phyloP scores from a whole-genome alignment of 1,284 basidiomycete species.

The Fomitopsis betulina region DNA sequence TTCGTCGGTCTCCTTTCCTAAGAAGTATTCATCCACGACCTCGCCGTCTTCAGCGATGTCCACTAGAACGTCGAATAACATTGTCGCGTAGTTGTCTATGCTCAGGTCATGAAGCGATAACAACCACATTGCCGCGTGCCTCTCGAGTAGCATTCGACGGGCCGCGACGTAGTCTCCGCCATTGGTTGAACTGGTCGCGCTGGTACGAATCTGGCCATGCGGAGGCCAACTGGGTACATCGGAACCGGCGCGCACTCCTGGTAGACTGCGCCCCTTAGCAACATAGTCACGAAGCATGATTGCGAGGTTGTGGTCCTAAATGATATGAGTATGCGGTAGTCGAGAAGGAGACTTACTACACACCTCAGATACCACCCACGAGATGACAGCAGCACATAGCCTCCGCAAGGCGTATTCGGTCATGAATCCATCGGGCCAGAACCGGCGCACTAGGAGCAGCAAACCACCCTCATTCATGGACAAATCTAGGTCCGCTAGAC shows the following conservation, averaged over 20 bases:
- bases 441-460: conserved; percentile 54
- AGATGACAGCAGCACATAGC: conserved; percentile 47
- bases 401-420: conserved; percentile 62
- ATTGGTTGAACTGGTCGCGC: conserved; percentile 41
- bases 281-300: conserved; percentile 61
- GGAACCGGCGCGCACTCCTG: conserved; percentile 52
- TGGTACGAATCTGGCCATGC: conserved; percentile 31
- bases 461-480: conserved; percentile 72
- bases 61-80: conserved; percentile 45
- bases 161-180: conserved; percentile 62
- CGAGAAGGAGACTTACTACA: conserved; percentile 8
- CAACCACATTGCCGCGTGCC: conserved; percentile 62
- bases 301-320: conserved; percentile 57
- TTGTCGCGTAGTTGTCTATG: conserved; percentile 39
- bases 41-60: conserved; percentile 41
- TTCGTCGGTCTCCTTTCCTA: conserved; percentile 15
- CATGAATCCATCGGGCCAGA: conserved; percentile 70
- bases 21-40: conserved; percentile 18
- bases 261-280: conserved; percentile 46
- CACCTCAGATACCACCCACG: conserved; percentile 66
- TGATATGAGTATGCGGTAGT: neutral
- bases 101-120: conserved; percentile 59
- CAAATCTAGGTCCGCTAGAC: conserved; percentile 64
- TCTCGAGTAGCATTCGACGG: conserved; percentile 42
- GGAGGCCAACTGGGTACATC: conserved; percentile 48